Percentiles rank a stretch among this genome's conserved stretches.
These are phyloP conservation scores for Ogataea nitratoaversa DNA, from an alignment of 805 yeast species.

Conservation along the genomic window DNA sequence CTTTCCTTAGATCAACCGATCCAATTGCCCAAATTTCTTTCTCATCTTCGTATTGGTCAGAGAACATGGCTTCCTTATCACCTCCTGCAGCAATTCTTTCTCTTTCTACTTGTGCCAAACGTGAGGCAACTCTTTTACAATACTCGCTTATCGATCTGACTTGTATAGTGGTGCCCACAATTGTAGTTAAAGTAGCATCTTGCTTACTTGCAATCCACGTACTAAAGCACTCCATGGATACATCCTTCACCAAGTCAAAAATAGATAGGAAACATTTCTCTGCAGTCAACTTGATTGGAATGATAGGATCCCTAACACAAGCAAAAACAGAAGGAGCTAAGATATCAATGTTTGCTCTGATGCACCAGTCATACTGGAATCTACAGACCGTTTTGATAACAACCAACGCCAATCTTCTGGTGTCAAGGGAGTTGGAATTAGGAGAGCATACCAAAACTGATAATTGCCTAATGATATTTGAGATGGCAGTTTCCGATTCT, in stretches of 20 bases:
- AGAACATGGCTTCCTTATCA: constrained; percentile 76
- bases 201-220: constrained; percentile 54
- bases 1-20: constrained; percentile 45
- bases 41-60: constrained; percentile 85
- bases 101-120: constrained; percentile 82
- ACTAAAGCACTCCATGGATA: constrained; percentile 46
- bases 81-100: constrained; percentile 90
- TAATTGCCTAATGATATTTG: constrained; percentile 45
- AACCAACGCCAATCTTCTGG: constrained; percentile 75
- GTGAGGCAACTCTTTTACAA: constrained; percentile 81
- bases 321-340: constrained; percentile 73
- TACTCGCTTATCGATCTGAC: constrained; percentile 82
- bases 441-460: constrained; percentile 50
- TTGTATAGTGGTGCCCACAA: constrained; percentile 45
- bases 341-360: constrained; percentile 49
- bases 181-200: constrained; percentile 35
- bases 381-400: constrained; percentile 73
- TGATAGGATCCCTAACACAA: constrained; percentile 80
- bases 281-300: constrained; percentile 91
- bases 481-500: constrained; percentile 34
- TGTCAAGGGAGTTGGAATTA: constrained; percentile 59
- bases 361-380: constrained; percentile 44
- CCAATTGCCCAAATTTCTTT: constrained; percentile 87
- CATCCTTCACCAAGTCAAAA: constrained; percentile 70
- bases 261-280: constrained; percentile 81